Conservation (phyloP, 2,329 filamentous ascomycete genomes). For the Xylariomycetidae sp. region DNA sequence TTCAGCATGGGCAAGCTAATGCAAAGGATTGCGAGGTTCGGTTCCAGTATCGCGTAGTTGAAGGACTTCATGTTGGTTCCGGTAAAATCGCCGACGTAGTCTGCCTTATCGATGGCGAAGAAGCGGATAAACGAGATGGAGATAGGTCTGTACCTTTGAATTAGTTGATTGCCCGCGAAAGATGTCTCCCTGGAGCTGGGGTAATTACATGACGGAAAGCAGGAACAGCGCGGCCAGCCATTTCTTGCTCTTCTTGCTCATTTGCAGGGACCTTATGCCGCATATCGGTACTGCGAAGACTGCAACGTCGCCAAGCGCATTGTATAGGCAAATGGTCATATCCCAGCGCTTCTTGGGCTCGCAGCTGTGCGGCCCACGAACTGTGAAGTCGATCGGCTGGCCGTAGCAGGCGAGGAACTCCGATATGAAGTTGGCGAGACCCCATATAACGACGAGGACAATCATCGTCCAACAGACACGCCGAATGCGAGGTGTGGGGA, state of each 20-base stretch:
- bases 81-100: slow-evolving; percentile 7
- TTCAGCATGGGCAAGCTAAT: slow-evolving; percentile 37
- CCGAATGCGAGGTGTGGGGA: slow-evolving; percentile 14
- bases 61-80: slow-evolving; percentile 3
- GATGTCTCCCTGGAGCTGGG: too few relatives aligned
- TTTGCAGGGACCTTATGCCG: not conserved
- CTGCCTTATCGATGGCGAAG: slow-evolving; percentile 5
- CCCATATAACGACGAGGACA: slow-evolving; percentile 15
- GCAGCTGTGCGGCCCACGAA: too few relatives aligned
- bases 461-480: slow-evolving; percentile 2
- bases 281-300: not conserved
- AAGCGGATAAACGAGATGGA: slow-evolving; percentile 9
- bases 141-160: slow-evolving; percentile 1
- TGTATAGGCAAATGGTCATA: not conserved
- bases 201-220: not conserved
- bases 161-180: too few relatives aligned
- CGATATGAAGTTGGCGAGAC: not conserved
- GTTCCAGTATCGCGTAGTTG: slow-evolving; percentile 26
- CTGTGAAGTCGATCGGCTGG: too few relatives aligned
- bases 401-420: not conserved
- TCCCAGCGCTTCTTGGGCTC: not conserved
- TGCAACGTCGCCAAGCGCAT: not conserved
- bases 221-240: not conserved
- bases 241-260: not conserved
- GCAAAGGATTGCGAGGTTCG: slow-evolving; percentile 33